A percentile compares a stretch with the other conserved stretches of the same genome.
Evolutionary conservation across 106 monocot genomes (phyloP).

Genomic region (Allium cepa): DNA sequence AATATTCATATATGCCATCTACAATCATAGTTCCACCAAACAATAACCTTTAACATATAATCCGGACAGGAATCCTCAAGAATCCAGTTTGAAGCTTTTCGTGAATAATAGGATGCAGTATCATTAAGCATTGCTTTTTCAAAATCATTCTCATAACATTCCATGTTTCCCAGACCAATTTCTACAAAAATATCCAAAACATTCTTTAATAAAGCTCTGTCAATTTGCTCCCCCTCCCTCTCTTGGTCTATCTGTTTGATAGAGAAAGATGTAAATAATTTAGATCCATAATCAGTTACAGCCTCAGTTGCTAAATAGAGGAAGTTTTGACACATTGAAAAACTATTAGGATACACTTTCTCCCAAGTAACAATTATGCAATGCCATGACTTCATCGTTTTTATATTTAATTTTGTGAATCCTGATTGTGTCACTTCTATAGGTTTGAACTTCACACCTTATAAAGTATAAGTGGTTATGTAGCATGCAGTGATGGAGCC

Average conservation of each 20-base stretch:
- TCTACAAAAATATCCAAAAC: conserved; percentile 88
- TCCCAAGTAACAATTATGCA: no score
- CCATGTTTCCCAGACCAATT: conserved; percentile 67
- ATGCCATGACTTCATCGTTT: no score
- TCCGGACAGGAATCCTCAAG: conserved; percentile 80
- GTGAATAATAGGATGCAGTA: conserved; percentile 65
- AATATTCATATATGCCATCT: background rate
- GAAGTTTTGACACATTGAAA: no score
- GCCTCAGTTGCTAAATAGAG: no score
- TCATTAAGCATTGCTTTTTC: conserved; percentile 61
- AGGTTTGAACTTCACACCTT: no score
- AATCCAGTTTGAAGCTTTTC: conserved; percentile 78
- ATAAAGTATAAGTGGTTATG: no score
- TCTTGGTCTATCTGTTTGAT: conserved; percentile 71
- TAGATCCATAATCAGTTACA: background rate
- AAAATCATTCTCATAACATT: conserved; percentile 74
- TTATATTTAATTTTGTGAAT: no score
- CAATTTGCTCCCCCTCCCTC: conserved; percentile 86
- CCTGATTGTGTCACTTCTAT: no score
- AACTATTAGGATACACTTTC: no score
- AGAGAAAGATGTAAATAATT: conserved; percentile 5
- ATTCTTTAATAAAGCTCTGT: conserved; percentile 81
- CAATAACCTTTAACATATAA: conserved; percentile 80
- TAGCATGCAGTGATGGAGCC: no score
- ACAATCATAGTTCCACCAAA: background rate